Evolutionary conservation across 352 stramenopile species (phyloP), one percentile per base, ranked within the genome.

Genomic region (Globisporangium uncinulatum): DNA sequence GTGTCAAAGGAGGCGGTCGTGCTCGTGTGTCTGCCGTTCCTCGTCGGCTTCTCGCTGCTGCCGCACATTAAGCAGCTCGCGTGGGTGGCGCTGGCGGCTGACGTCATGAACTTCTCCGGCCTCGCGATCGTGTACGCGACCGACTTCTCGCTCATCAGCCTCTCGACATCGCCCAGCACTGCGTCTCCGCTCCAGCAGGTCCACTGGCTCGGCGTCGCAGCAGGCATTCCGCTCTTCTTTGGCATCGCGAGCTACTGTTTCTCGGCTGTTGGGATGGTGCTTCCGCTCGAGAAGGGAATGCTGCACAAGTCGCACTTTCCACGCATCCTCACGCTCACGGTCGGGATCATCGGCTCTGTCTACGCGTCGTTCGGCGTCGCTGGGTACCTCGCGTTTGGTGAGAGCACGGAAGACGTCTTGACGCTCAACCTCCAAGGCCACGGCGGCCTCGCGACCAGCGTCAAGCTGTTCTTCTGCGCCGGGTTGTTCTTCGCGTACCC

Each of bases 401-500:
- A 86, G 46, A 63, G 73, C 1, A 97, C 88, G 0, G 47, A 88
- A 31, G 89, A 90, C 24, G 85, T 95, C 6, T 94, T 97, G 57
- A 97, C 90, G 0, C 69, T 97, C 31, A 97, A 97, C 54, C 73
- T 97, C 36, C 63, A 83, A 37, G 71, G 66, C n/a, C 70, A 46
- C 13, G 64, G 66, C n/a, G 70, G 77, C 58, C 66, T 82, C 39
- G 79, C 77, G 42, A 87, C 66, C 20, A 73, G 94, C 47, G 89
- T 97, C 34, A 94, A 97, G 65, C 56, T 96, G 9, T 89, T 81
- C 11, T 61, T 97, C 13, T 97, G 83, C 48, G 65, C 88, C 11
- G 91, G 83, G 2, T 71, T 97, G 1, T 97, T 97, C 66, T 88
- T 97, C 51, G 96, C 91, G 45, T 97, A 97, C 57, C 91, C 91